Evolutionary conservation across 108 stramenopile genomes (phyloP).

Genomic region (Chaetoceros tenuissimus): DNA sequence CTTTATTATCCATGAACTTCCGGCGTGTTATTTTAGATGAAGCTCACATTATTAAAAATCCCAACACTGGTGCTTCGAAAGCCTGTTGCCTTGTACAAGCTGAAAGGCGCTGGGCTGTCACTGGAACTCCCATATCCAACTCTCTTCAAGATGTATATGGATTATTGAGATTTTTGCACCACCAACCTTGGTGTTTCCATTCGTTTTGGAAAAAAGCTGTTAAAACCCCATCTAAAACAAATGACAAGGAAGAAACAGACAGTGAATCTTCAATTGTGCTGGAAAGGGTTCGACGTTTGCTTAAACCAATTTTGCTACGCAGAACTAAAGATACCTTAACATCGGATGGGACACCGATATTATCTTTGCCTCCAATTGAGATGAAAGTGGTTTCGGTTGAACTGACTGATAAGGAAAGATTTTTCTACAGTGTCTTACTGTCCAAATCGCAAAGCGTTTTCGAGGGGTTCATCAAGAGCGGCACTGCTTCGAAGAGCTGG

Average conservation of each 20-base stretch:
- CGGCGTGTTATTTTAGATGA: slow-evolving; percentile 73
- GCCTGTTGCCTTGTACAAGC: slow-evolving; percentile 57
- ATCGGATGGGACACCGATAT: slow-evolving; percentile 62
- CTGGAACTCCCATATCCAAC: slow-evolving; percentile 83
- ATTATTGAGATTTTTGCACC: slow-evolving; percentile 63
- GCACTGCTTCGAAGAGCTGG: slow-evolving; percentile 70
- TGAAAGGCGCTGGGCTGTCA: slow-evolving; percentile 69
- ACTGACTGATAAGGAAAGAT: slow-evolving; percentile 51
- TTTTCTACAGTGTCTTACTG: slow-evolving; percentile 75
- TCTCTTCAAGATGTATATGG: slow-evolving; percentile 70
- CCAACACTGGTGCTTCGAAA: slow-evolving; percentile 47
- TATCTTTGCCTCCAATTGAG: slow-evolving; percentile 68
- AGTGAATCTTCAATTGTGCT: slow-evolving; percentile 21
- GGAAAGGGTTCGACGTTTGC: slow-evolving; percentile 55
- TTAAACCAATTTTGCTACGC: slow-evolving; percentile 65
- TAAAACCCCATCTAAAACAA: not conserved
- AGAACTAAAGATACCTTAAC: slow-evolving; percentile 68
- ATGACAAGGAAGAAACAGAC: slow-evolving; percentile 11
- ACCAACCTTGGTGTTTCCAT: slow-evolving; percentile 74
- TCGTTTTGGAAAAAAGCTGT: slow-evolving; percentile 70
- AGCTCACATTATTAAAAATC: slow-evolving; percentile 73
- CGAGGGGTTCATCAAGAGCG: slow-evolving; percentile 55
- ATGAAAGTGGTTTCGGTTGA: slow-evolving; percentile 47
- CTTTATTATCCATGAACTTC: slow-evolving; percentile 5
- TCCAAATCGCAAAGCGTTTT: slow-evolving; percentile 58